Percentiles rank a stretch among this genome's conserved stretches.
These are phyloP conservation scores for Sclerotinia borealis DNA, from an alignment of 2,329 filamentous ascomycete species.

Conservation along the genomic window DNA sequence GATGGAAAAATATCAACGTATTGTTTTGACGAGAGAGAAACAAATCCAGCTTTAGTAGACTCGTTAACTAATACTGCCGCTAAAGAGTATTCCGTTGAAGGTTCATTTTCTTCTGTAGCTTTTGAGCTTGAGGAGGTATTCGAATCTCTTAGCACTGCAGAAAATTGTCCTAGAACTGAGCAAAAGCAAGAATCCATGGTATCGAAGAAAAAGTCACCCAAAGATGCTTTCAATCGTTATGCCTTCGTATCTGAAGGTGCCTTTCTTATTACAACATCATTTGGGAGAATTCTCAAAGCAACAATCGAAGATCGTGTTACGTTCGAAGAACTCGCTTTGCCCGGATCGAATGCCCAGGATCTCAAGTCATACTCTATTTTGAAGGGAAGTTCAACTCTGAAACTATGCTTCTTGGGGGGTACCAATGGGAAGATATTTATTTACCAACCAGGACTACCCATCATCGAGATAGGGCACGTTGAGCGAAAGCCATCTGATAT, in stretches of 20 bases:
- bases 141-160: not conserved
- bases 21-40: not conserved
- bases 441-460: conserved; percentile 15
- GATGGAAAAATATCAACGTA: conserved; percentile 61
- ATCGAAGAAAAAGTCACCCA: conserved; percentile 33
- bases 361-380: conserved; percentile 44
- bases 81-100: not conserved
- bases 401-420: conserved; percentile 41
- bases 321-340: conserved; percentile 31
- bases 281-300: conserved; percentile 52
- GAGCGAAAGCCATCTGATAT: conserved; percentile 27
- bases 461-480: conserved; percentile 21
- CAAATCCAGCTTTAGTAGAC: not conserved
- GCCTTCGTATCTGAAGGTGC: conserved; percentile 50
- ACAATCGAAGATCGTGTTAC: conserved; percentile 18
- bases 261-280: conserved; percentile 53
- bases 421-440: conserved; percentile 35
- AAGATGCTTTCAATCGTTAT: conserved; percentile 53
- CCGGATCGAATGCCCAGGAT: conserved; percentile 30
- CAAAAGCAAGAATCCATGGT: not conserved
- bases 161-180: not conserved
- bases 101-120: not conserved
- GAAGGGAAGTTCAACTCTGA: conserved; percentile 33
- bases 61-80: not conserved
- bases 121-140: conserved; percentile 16